Evolutionary conservation across 257 asterid genomes (phyloP).

Genomic region (Nicotiana noctiflora): DNA sequence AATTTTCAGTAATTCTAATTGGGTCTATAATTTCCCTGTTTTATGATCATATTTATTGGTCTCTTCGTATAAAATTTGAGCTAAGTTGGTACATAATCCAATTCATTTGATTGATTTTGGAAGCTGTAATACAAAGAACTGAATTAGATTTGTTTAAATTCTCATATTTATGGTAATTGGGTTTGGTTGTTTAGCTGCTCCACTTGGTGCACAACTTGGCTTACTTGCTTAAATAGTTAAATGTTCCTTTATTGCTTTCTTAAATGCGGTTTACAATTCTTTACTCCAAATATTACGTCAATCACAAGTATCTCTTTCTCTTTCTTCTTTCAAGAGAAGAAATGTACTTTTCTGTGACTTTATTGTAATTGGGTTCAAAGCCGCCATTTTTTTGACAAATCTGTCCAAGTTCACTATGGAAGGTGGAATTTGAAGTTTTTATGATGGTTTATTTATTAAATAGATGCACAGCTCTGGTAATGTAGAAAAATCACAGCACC

Average conservation of each 20-base stretch:
- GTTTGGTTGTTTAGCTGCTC: slow-evolving; percentile 4
- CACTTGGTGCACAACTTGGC: slow-evolving; percentile 1
- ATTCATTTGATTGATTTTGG: not conserved
- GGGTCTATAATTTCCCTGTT: not conserved
- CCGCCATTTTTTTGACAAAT: slow-evolving; percentile 6
- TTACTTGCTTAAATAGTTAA: slow-evolving; percentile 19
- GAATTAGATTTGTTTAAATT: not conserved
- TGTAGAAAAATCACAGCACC: slow-evolving; percentile 12
- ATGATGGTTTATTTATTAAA: not conserved
- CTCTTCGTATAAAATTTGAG: not conserved
- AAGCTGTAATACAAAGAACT: not conserved
- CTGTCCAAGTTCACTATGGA: slow-evolving; percentile 7
- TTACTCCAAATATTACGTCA: slow-evolving; percentile 51
- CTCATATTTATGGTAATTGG: not conserved
- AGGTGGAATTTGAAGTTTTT: not conserved
- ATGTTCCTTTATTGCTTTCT: slow-evolving; percentile 19
- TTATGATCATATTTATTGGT: not conserved
- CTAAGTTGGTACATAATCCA: not conserved
- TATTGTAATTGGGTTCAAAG: not conserved
- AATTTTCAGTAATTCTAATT: slow-evolving; percentile 12
- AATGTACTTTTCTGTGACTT: not conserved
- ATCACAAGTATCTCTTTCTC: slow-evolving; percentile 27
- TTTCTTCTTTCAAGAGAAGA: slow-evolving; percentile 8
- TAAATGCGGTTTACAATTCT: slow-evolving; percentile 39
- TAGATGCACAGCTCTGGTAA: slow-evolving; percentile 1